Conservation (phyloP, 2,329 filamentous ascomycete genomes). For the Exophiala viscosa region DNA sequence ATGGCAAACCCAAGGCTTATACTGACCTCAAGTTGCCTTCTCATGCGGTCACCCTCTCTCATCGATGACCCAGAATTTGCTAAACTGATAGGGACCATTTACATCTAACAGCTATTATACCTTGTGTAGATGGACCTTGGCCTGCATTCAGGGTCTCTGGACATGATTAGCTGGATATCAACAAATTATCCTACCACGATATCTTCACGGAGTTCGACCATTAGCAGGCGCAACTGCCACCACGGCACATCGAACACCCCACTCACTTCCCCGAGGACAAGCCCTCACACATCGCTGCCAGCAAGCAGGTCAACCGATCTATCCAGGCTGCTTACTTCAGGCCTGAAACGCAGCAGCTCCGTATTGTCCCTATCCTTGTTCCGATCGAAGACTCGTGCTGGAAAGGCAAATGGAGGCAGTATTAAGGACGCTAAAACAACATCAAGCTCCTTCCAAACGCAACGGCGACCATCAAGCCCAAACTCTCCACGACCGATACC, state of each 20-base stretch:
- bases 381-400: constrained; percentile 3
- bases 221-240: background rate
- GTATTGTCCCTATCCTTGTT: constrained; percentile 4
- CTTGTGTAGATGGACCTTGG: background rate
- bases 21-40: background rate
- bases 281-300: background rate
- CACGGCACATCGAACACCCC: background rate
- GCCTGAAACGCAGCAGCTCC: constrained; percentile 1
- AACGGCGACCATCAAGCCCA: background rate
- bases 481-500: background rate
- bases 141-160: background rate
- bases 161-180: constrained; percentile 5
- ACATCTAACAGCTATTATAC: too few relatives aligned
- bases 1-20: constrained; percentile 3
- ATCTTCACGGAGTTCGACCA: background rate
- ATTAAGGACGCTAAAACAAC: background rate
- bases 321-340: background rate
- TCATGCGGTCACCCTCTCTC: too few relatives aligned
- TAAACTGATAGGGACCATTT: too few relatives aligned
- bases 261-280: background rate
- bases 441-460: background rate
- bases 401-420: background rate
- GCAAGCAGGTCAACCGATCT: background rate
- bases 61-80: too few relatives aligned
- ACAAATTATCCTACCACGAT: background rate